These are phyloP conservation scores for Amanita phalloides DNA, from an alignment of 768 basidiomycete genomes.

Conservation along the genomic window DNA sequence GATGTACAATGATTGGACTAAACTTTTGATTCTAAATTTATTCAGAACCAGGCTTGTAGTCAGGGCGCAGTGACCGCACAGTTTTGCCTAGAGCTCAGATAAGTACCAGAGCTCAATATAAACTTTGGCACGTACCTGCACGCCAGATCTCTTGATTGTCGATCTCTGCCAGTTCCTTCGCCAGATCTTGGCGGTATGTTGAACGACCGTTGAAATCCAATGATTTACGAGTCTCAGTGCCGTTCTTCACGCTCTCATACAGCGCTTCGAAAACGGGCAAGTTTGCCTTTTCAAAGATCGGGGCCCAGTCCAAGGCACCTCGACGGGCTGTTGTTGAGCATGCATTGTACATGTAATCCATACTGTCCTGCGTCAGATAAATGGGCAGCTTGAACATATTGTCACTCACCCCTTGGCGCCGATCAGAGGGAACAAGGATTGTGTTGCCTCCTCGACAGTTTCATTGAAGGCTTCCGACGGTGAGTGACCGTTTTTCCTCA, in stretches of 20 bases:
- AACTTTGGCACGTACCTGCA: slow-evolving; percentile 47
- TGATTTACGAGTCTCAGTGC: slow-evolving; percentile 93
- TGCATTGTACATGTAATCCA: slow-evolving; percentile 99
- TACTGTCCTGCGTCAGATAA: slow-evolving; percentile 29
- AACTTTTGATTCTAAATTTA: slow-evolving; percentile 12
- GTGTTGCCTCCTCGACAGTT: slow-evolving; percentile 99
- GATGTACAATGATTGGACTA: neutral
- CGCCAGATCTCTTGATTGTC: slow-evolving; percentile 99
- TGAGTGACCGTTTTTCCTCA: slow-evolving; percentile 91
- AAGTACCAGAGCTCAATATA: neutral
- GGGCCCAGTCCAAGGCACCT: slow-evolving; percentile 98
- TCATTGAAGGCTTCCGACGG: slow-evolving; percentile 99
- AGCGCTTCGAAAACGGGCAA: slow-evolving; percentile 89
- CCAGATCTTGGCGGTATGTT: slow-evolving; percentile 90
- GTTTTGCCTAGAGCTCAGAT: slow-evolving; percentile 53
- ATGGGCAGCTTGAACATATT: neutral
- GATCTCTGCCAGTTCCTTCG: slow-evolving; percentile 87
- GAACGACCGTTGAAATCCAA: slow-evolving; percentile 90
- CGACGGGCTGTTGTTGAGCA: slow-evolving; percentile 99
- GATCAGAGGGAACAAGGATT: slow-evolving; percentile 94
- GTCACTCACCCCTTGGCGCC: slow-evolving; percentile 76
- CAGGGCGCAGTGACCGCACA: slow-evolving; percentile 82
- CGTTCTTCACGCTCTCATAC: slow-evolving; percentile 90
- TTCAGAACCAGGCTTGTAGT: slow-evolving; percentile 61
- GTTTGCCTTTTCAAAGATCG: slow-evolving; percentile 92